These are phyloP conservation scores for Eimeria brunetti DNA, from an alignment of 169 alveolate species.

Conservation along the genomic window DNA sequence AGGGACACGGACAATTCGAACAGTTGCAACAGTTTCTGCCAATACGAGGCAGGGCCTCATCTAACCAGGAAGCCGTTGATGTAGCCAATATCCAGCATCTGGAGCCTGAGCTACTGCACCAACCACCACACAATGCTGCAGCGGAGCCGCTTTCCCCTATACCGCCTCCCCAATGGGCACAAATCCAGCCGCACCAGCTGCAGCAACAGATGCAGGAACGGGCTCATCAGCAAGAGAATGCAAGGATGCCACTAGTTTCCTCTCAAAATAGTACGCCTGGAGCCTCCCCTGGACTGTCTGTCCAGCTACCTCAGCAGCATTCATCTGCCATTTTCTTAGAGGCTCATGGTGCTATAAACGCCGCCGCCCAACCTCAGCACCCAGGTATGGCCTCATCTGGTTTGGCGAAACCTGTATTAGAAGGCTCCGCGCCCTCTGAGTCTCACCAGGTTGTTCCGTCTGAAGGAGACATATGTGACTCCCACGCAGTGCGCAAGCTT, in stretches of 20 bases:
- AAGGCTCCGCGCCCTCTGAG: not conserved
- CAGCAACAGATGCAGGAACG: not conserved
- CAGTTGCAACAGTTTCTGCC: conserved; percentile 51
- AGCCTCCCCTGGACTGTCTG: not conserved
- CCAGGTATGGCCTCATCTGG: not conserved
- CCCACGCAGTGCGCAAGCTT: conserved; percentile 46
- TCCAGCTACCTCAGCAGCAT: conserved; percentile 26
- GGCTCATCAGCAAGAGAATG: not conserved
- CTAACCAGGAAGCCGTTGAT: not conserved
- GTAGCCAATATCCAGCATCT: not conserved
- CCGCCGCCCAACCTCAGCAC: not conserved
- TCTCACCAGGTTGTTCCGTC: not conserved
- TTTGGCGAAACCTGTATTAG: not conserved
- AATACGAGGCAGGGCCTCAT: not conserved
- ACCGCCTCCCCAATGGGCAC: conserved; percentile 74
- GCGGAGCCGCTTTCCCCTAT: conserved; percentile 45
- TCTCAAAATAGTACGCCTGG: conserved; percentile 35
- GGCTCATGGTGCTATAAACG: not conserved
- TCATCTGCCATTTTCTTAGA: not conserved
- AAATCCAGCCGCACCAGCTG: conserved; percentile 48
- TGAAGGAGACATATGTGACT: conserved; percentile 7
- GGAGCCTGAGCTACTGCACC: conserved; percentile 36
- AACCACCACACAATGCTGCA: not conserved
- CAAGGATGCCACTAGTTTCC: not conserved
- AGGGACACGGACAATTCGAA: not conserved